phyloP scores from a whole-genome alignment of 768 basidiomycete species.

The Tubosaeta brunneosetosa region DNA sequence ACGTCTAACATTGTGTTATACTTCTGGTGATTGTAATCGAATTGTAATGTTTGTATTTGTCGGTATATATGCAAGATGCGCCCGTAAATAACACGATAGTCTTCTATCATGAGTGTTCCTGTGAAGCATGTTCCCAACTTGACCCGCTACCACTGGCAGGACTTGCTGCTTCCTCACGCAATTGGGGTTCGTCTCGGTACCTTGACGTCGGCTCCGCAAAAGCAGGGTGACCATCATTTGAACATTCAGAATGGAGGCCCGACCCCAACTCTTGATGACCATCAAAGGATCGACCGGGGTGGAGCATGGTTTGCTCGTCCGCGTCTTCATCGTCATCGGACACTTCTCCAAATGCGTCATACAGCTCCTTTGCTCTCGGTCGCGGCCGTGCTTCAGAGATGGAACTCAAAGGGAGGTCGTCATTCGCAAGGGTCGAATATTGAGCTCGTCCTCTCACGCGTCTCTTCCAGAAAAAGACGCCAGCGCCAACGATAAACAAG shows the following conservation, averaged over 20 bases:
- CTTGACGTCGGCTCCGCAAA: slow-evolving; percentile 27
- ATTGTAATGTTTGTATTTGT: slow-evolving; percentile 13
- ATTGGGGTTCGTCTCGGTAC: slow-evolving; percentile 54
- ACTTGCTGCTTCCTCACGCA: slow-evolving; percentile 20
- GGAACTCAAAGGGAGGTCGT: slow-evolving; percentile 75
- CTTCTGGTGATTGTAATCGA: slow-evolving; percentile 10
- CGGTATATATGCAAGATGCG: slow-evolving; percentile 20
- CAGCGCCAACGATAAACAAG: slow-evolving; percentile 65
- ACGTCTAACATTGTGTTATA: slow-evolving; percentile 13
- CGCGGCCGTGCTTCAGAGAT: slow-evolving; percentile 40
- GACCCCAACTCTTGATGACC: slow-evolving; percentile 36
- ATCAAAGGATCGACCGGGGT: slow-evolving; percentile 31
- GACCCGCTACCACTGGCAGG: slow-evolving; percentile 44
- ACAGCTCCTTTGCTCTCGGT: slow-evolving; percentile 79
- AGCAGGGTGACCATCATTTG: slow-evolving; percentile 70
- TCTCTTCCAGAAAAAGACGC: slow-evolving; percentile 78
- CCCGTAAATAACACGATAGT: slow-evolving; percentile 10
- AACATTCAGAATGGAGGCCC: slow-evolving; percentile 73
- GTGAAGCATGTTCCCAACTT: slow-evolving; percentile 73
- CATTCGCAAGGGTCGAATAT: slow-evolving; percentile 59
- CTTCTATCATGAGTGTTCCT: slow-evolving; percentile 27
- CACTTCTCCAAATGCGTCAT: slow-evolving; percentile 92
- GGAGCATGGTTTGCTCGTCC: slow-evolving; percentile 67
- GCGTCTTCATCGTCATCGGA: slow-evolving; percentile 80
- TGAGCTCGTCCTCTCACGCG: slow-evolving; percentile 37